Conservation (phyloP, 2,329 filamentous ascomycete species). For the Pseudopithomyces chartarum region DNA sequence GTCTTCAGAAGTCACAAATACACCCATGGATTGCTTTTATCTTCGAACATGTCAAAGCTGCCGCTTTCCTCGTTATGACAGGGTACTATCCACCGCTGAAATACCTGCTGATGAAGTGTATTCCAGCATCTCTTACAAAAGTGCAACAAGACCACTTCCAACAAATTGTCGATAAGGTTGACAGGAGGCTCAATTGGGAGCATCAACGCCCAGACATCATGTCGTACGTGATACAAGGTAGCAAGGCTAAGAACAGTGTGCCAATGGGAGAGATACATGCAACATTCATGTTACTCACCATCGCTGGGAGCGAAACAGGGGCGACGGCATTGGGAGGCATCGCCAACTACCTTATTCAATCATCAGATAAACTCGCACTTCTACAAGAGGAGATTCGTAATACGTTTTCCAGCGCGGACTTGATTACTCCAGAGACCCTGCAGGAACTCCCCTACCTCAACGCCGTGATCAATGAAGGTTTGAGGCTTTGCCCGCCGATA, state of each 20-base stretch:
- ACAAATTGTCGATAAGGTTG: constrained; percentile 6
- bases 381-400: constrained; percentile 12
- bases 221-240: neutral
- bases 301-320: constrained; percentile 49
- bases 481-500: constrained; percentile 13
- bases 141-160: constrained; percentile 5
- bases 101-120: neutral
- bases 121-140: constrained; percentile 1
- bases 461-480: constrained; percentile 16
- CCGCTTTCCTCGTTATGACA: neutral
- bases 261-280: constrained; percentile 35
- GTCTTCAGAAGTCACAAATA: constrained; percentile 33
- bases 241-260: neutral
- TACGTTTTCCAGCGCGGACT: neutral
- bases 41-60: neutral
- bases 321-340: constrained; percentile 40
- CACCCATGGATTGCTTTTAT: constrained; percentile 41
- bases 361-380: neutral
- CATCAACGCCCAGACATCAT: constrained; percentile 10
- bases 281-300: constrained; percentile 36
- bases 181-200: constrained; percentile 9
- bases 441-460: constrained; percentile 18
- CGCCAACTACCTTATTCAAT: constrained; percentile 25
- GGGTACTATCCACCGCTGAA: constrained; percentile 9
- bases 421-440: constrained; percentile 5